phyloP scores from a whole-genome alignment of 129 eudicot genomes.

The Centella asiatica region DNA sequence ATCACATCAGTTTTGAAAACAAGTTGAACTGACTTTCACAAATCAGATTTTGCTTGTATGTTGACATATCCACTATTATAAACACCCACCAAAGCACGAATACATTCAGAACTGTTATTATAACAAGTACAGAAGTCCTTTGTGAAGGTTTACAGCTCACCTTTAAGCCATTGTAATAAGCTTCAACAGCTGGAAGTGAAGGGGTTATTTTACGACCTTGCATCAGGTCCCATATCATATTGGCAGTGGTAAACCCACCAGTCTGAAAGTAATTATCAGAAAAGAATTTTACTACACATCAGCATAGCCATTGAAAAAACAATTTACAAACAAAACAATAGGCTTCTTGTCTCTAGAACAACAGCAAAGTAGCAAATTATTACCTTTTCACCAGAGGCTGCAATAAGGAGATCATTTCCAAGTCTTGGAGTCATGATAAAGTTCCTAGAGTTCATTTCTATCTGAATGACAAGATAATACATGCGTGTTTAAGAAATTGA shows the following conservation, averaged over 20 bases:
- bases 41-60: too few relatives aligned
- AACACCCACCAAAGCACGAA: too few relatives aligned
- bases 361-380: neutral
- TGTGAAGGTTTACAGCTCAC: conserved; percentile 25
- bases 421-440: conserved; percentile 29
- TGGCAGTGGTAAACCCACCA: conserved; percentile 78
- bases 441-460: conserved; percentile 40
- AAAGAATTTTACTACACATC: neutral
- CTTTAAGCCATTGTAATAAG: conserved; percentile 69
- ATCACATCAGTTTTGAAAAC: too few relatives aligned
- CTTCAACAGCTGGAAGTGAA: conserved; percentile 65
- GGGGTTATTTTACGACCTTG: conserved; percentile 50
- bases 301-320: neutral
- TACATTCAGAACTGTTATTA: too few relatives aligned
- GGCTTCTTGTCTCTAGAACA: neutral
- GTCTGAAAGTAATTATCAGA: conserved; percentile 29
- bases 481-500: neutral
- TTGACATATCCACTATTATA: too few relatives aligned
- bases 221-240: conserved; percentile 86
- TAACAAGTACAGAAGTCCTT: too few relatives aligned
- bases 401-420: conserved; percentile 64
- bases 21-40: too few relatives aligned
- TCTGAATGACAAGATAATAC: conserved; percentile 31
- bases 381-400: conserved; percentile 88
- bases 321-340: neutral